A percentile compares a stretch with the other conserved stretches of the same genome.
phyloP scores from a whole-genome alignment of 345 rosid species.

The Alliaria petiolata region DNA sequence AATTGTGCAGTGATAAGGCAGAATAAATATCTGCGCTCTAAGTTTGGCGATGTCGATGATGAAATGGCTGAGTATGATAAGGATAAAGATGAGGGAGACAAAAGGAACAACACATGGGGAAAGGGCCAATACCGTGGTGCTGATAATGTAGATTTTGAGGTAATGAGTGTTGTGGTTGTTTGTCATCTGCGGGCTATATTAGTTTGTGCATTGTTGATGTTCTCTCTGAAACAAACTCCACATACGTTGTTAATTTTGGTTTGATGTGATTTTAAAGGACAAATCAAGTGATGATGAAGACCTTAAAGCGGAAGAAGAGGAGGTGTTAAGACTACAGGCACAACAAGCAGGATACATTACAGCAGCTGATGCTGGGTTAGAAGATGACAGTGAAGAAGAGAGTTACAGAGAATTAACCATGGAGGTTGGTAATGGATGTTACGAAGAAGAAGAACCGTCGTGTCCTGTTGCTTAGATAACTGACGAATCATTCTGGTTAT shows the following conservation, averaged over 20 bases:
- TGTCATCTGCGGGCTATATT: no score
- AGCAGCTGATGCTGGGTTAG: slow-evolving; percentile 72
- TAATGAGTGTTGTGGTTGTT: slow-evolving; percentile 20
- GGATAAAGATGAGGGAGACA: slow-evolving; percentile 46
- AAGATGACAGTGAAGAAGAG: slow-evolving; percentile 49
- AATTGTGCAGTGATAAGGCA: slow-evolving; percentile 56
- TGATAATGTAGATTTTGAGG: slow-evolving; percentile 47
- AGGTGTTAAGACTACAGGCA: slow-evolving; percentile 45
- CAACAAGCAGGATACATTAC: slow-evolving; percentile 47
- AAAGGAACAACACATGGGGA: slow-evolving; percentile 47
- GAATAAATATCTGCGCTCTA: slow-evolving; percentile 48
- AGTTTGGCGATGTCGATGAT: slow-evolving; percentile 68
- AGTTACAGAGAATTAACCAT: slow-evolving; percentile 57
- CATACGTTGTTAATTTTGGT: background rate
- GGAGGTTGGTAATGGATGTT: slow-evolving; percentile 47
- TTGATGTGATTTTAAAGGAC: slow-evolving; percentile 38
- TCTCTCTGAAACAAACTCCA: background rate
- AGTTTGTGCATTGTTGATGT: background rate
- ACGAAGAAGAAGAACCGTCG: background rate
- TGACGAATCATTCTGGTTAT: slow-evolving; percentile 2
- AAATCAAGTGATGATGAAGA: slow-evolving; percentile 84
- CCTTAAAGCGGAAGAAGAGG: slow-evolving; percentile 62
- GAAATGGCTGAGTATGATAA: slow-evolving; percentile 63
- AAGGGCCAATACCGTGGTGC: slow-evolving; percentile 29
- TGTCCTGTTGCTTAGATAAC: slow-evolving; percentile 13